phyloP scores from a whole-genome alignment of 306 rosid genomes.

The Sindora glabra region DNA sequence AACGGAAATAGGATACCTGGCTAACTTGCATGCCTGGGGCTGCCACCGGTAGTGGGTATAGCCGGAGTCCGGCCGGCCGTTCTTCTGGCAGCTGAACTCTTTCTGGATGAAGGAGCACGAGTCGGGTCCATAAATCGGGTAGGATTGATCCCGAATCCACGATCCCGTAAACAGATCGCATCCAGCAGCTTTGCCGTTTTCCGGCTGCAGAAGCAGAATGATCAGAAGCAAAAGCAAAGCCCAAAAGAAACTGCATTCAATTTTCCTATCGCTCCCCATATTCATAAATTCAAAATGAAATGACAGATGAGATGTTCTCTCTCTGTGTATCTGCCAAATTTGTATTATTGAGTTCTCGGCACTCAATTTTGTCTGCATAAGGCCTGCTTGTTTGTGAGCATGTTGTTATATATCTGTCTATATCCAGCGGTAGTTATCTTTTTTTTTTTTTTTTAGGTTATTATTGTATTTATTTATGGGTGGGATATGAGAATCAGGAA shows the following conservation, averaged over 20 bases:
- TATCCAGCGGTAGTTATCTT: too few species aligned
- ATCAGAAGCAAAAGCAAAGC: neutral
- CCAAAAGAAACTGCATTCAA: neutral
- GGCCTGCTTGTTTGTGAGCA: too few species aligned
- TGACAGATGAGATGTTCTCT: too few species aligned
- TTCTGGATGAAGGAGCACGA: slow-evolving; percentile 63
- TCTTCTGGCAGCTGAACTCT: slow-evolving; percentile 65
- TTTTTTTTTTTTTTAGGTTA: too few species aligned
- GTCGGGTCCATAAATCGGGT: slow-evolving; percentile 49
- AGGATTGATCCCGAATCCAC: slow-evolving; percentile 54
- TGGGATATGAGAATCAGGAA: too few species aligned
- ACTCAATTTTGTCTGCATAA: too few species aligned
- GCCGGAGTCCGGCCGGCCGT: slow-evolving; percentile 68
- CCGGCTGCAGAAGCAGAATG: neutral
- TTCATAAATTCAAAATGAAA: too few species aligned
- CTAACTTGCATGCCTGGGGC: slow-evolving; percentile 51
- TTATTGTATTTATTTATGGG: too few species aligned
- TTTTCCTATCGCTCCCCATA: too few species aligned
- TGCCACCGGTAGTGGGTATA: slow-evolving; percentile 75
- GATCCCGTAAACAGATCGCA: slow-evolving; percentile 65
- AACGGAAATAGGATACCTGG: slow-evolving; percentile 28
- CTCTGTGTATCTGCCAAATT: too few species aligned
- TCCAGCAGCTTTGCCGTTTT: neutral
- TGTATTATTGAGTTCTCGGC: too few species aligned
- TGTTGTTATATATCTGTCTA: too few species aligned